phyloP scores from a whole-genome alignment of 2,329 filamentous ascomycete genomes.

The Paraphaeosphaeria sporulosa region DNA sequence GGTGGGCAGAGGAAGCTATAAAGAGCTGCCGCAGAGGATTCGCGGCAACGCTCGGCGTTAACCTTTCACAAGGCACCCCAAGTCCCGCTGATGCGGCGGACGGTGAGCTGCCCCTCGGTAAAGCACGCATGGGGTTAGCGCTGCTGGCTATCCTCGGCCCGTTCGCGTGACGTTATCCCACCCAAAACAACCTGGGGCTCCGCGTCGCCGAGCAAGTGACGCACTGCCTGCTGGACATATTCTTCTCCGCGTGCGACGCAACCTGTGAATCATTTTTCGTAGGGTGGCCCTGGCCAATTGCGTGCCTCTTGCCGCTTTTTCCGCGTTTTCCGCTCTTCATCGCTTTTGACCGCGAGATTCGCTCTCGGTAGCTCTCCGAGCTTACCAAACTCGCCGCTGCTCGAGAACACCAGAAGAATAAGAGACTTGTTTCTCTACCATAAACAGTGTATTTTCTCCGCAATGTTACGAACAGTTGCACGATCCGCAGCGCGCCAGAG shows the following conservation, averaged over 20 bases:
- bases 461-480: conserved; percentile 49
- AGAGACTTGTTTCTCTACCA: conserved; percentile 20
- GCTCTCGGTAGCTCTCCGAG: conserved; percentile 25
- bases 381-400: conserved; percentile 24
- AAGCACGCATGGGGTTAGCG: conserved; percentile 31
- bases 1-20: conserved; percentile 19
- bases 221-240: conserved; percentile 3
- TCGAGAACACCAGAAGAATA: conserved; percentile 12
- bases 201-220: not conserved
- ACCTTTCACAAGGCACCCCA: conserved; percentile 26
- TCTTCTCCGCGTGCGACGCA: conserved; percentile 20
- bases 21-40: conserved; percentile 23
- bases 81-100: conserved; percentile 36
- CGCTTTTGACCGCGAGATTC: conserved; percentile 19
- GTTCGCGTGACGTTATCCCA: conserved; percentile 33
- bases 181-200: conserved; percentile 18
- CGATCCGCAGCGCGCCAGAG: conserved; percentile 48
- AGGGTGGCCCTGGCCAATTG: conserved; percentile 5
- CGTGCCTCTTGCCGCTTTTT: conserved; percentile 9
- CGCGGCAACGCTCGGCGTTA: conserved; percentile 42
- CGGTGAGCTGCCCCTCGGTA: conserved; percentile 42
- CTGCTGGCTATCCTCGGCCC: conserved; percentile 42
- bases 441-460: conserved; percentile 17
- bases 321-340: conserved; percentile 17
- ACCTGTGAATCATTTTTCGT: conserved; percentile 4